Evolutionary conservation across 2,329 filamentous ascomycete species (phyloP).

Genomic region (Trichoderma koningiopsis): DNA sequence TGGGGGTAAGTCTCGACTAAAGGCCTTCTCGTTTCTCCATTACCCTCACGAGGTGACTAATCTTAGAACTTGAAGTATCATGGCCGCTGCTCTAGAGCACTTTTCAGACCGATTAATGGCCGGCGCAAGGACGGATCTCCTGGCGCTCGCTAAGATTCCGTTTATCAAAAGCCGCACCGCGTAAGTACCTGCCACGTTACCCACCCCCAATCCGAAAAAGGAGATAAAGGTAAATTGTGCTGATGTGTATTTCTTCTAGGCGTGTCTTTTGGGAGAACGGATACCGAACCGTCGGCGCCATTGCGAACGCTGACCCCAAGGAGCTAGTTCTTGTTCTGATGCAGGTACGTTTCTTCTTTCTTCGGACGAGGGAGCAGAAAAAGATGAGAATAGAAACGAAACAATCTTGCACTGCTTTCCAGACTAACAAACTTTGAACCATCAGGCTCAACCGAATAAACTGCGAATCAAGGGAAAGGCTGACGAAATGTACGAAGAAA

Average conservation of each 20-base stretch:
- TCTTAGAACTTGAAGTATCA: constrained; percentile 50
- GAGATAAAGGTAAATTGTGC: not conserved
- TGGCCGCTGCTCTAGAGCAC: constrained; percentile 72
- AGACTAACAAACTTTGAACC: constrained; percentile 11
- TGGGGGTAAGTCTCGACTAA: constrained; percentile 56
- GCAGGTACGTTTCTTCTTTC: constrained; percentile 52
- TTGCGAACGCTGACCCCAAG: constrained; percentile 69
- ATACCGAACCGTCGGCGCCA: constrained; percentile 65
- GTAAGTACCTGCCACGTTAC: constrained; percentile 30
- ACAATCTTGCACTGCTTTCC: not conserved
- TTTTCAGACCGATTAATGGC: constrained; percentile 74
- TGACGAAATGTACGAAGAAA: constrained; percentile 62
- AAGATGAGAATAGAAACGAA: not conserved
- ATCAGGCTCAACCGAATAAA: constrained; percentile 68
- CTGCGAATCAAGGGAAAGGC: constrained; percentile 56
- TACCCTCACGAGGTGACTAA: not conserved
- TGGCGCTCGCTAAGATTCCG: constrained; percentile 70
- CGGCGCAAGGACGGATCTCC: constrained; percentile 69
- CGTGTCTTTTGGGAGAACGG: constrained; percentile 76
- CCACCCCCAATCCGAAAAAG: not conserved
- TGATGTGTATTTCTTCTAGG: constrained; percentile 29
- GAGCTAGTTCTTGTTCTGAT: constrained; percentile 72
- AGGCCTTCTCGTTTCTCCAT: not conserved
- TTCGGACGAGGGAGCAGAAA: not conserved
- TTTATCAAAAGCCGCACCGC: constrained; percentile 79